A percentile compares a stretch with the other conserved stretches of the same genome.
Conservation (phyloP, 2,329 filamentous ascomycete genomes). For the Xylaria hypoxylon region DNA sequence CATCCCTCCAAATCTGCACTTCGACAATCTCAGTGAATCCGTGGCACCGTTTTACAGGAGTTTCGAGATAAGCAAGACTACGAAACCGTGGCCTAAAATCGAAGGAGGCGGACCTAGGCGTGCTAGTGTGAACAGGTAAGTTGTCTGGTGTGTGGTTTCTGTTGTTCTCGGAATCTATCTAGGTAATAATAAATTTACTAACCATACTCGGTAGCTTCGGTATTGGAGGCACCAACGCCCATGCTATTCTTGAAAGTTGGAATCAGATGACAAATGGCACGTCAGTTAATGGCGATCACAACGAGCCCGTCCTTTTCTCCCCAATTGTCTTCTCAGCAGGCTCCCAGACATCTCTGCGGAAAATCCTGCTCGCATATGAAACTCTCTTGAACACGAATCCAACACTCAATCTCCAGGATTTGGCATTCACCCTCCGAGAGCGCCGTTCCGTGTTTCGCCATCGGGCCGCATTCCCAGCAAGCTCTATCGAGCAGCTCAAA, state of each 20-base stretch:
- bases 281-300: neutral
- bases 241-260: conserved; percentile 23
- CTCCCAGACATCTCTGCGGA: conserved; percentile 8
- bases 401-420: neutral
- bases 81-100: conserved; percentile 7
- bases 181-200: neutral
- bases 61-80: conserved; percentile 12
- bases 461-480: neutral
- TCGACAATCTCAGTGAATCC: neutral
- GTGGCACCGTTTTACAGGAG: conserved; percentile 9
- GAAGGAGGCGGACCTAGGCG: conserved; percentile 2
- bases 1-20: conserved; percentile 32
- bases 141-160: neutral
- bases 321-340: conserved; percentile 25
- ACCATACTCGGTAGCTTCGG: neutral
- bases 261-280: neutral
- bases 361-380: conserved; percentile 5
- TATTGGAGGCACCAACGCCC: neutral
- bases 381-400: neutral
- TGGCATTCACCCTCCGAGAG: conserved; percentile 16
- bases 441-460: conserved; percentile 8
- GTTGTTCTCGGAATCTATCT: neutral
- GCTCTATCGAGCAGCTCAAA: neutral
- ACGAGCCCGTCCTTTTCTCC: neutral
- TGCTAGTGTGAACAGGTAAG: neutral